A percentile compares a stretch with the other conserved stretches of the same genome.
phyloP scores from a whole-genome alignment of 2,329 filamentous ascomycete species.

The Calonectria fujianensis region DNA sequence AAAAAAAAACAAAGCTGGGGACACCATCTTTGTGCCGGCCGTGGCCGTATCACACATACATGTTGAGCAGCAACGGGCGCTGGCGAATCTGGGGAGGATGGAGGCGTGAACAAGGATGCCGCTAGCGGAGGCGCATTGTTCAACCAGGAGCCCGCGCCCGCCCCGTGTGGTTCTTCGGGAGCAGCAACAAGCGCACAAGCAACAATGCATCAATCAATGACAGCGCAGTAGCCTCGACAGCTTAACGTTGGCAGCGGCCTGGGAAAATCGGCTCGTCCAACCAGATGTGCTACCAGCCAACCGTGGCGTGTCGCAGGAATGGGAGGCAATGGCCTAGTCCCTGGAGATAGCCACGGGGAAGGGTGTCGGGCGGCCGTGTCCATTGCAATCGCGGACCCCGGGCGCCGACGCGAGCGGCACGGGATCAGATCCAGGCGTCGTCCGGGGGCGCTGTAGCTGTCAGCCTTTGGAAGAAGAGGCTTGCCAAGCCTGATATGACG shows the following conservation, averaged over 20 bases:
- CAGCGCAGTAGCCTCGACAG: not conserved
- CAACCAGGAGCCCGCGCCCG: slow-evolving; percentile 13
- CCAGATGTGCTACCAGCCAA: not conserved
- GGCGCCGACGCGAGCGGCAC: slow-evolving; percentile 28
- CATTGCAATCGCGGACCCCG: slow-evolving; percentile 29
- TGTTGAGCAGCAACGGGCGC: slow-evolving; percentile 21
- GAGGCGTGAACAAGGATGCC: not conserved
- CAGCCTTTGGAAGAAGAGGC: slow-evolving; percentile 5
- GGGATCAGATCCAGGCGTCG: slow-evolving; percentile 23
- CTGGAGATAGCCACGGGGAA: not conserved
- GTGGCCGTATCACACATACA: slow-evolving; percentile 16
- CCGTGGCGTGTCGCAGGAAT: slow-evolving; percentile 10
- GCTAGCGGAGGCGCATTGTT: slow-evolving; percentile 24
- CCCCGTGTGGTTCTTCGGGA: not conserved
- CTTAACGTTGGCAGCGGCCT: slow-evolving; percentile 7
- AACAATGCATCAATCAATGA: not conserved
- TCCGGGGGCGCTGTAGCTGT: slow-evolving; percentile 11
- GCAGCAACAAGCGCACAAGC: slow-evolving; percentile 14
- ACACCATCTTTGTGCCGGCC: not conserved
- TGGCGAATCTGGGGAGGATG: slow-evolving; percentile 18
- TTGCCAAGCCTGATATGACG: slow-evolving; percentile 21
- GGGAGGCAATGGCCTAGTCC: not conserved
- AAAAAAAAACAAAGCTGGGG: not conserved
- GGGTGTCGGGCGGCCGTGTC: not conserved
- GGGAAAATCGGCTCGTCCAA: not conserved